Evolutionary conservation across 371 early-diverging fungal genomes (phyloP).

Genomic region (Mucor lusitanicus): DNA sequence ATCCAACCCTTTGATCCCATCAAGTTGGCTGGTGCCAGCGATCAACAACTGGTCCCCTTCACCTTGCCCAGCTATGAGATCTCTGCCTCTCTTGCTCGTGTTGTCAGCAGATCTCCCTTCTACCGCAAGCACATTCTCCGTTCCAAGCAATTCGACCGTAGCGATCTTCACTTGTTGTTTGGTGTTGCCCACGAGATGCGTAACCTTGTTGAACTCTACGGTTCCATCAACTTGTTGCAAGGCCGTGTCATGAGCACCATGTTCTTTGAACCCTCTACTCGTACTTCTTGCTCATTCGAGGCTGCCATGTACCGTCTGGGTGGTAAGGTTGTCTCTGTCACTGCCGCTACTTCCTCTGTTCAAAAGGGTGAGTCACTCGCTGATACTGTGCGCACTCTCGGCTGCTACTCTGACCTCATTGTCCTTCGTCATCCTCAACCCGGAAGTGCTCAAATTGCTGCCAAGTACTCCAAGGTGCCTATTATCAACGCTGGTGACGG

Average conservation of each 20-base stretch:
- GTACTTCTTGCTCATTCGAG: slow-evolving; percentile 92
- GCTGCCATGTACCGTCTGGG: slow-evolving; percentile 95
- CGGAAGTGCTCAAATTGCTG: slow-evolving; percentile 82
- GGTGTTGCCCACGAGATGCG: slow-evolving; percentile 98
- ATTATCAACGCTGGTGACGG: slow-evolving; percentile 98
- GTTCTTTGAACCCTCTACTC: slow-evolving; percentile 96
- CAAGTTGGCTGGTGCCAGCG: slow-evolving; percentile 39
- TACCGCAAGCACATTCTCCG: slow-evolving; percentile 88
- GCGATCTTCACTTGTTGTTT: slow-evolving; percentile 92
- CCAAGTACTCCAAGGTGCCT: slow-evolving; percentile 89
- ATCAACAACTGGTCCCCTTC: slow-evolving; percentile 38
- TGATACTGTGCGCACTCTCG: slow-evolving; percentile 94
- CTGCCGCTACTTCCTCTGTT: slow-evolving; percentile 82
- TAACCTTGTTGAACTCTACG: slow-evolving; percentile 87
- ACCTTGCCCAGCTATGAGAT: slow-evolving; percentile 47
- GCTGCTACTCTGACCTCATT: slow-evolving; percentile 89
- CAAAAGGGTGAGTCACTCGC: slow-evolving; percentile 94
- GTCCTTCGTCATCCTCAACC: slow-evolving; percentile 93
- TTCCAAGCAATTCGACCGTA: slow-evolving; percentile 87
- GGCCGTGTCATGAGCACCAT: slow-evolving; percentile 93
- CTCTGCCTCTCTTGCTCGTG: slow-evolving; percentile 65
- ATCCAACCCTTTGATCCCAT: slow-evolving; percentile 25
- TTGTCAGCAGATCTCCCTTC: slow-evolving; percentile 85
- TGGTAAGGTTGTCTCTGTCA: slow-evolving; percentile 86
- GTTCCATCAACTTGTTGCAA: slow-evolving; percentile 77